Base-by-base conservation (phyloP, 768 basidiomycete species). In the Hysterangium stoloniferum region DNA sequence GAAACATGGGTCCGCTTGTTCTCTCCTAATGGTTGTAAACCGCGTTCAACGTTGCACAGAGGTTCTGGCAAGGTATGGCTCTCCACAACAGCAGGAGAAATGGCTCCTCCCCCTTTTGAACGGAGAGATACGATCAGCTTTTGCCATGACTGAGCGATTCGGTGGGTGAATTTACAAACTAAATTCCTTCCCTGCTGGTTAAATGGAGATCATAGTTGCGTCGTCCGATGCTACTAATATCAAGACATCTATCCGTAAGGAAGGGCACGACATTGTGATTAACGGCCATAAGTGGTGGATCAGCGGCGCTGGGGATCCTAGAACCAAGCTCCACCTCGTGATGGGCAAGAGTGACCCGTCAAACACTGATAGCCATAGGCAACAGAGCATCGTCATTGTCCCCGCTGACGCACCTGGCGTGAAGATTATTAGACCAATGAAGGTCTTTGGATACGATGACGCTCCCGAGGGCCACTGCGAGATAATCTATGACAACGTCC, bases 201-300 rank as follows among this genome's bases (percentile, higher is more conserved):
- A 43, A 44, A 52, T 29, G 13, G 31, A n/a, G 6, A 3, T 17
- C 32, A 58, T 35, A 86, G 90, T 93, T 48, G 82, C 92, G n/a
- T 93, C 89, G 3, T 93, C 90, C 20, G 94, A 96, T 67, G 96
- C 96, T 5, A 95, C 83, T 46, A 99, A 99, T 64, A 91, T 95
- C 59, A 81, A 79, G 44, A 95, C 90, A 1, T 86, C 88, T 24
- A 86, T 95, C 56, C 74, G 78, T 50, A 77, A 79, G 55, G 87
- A 92, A 61, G 89, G 91, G 31, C 71, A 86, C 59, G 84, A 92
- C 55, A 89, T 98, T 55, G 83, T 95, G 56, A 82, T 99, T 54
- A 94, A 87, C 59, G 96, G 94, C 0, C 91, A 93, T 68, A 99
- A 99, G 77, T 98, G 95, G 94, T 98, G 89, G 86, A 98, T 98